Base-by-base conservation (phyloP, 75 land plant species). In the Pinus taeda region DNA sequence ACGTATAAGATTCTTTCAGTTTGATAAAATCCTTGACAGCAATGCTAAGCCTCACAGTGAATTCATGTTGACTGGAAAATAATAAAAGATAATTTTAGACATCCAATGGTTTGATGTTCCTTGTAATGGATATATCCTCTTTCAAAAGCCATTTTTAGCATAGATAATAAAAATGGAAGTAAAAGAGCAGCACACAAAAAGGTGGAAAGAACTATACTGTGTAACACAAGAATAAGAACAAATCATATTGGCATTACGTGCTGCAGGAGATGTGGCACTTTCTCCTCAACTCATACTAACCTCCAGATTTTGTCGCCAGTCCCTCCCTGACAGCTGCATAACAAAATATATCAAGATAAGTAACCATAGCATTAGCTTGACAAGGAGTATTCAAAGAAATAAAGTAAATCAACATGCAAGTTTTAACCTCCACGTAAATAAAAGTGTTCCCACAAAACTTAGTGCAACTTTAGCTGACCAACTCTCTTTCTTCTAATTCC, bases 301-400 rank as follows among this genome's bases (percentile, higher is more conserved):
- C 97, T 94, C 92, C 78, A 94, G 90, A 75, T 81, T 79, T 62
- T 84, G 85, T 49, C 91, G 65, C 97, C 97, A 94, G 57, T 92
- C 94, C 77, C 80, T 94, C 78, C 97, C 97, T 42, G 87, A 78
- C 71, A 93, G 58, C 96, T 93, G 96, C 74, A 85, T 26, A 77
- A 37, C 20, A 30, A 26, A n/a, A 72, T 57, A 77, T 5, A 77
- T 73, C 57, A 60, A 74, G 12, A 75, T 64, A 69, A 66, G 14
- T 63, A 57, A 21, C 65, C 64, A 82, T 21, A 29, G 57, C 15
- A 79, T 30, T 60, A 79, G 37, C 1, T 53, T 24, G 39, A 9
- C 30, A 57, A 73, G 53, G 15, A 39, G n/a, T 26, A 67, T 20
- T 81, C 18, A 60, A 64, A 76, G 58, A 26, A 24, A 74, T 13